Percentiles rank a stretch among this genome's conserved stretches.
Evolutionary conservation across 352 stramenopile genomes (phyloP).

Genomic region (Pythium coloratum): DNA sequence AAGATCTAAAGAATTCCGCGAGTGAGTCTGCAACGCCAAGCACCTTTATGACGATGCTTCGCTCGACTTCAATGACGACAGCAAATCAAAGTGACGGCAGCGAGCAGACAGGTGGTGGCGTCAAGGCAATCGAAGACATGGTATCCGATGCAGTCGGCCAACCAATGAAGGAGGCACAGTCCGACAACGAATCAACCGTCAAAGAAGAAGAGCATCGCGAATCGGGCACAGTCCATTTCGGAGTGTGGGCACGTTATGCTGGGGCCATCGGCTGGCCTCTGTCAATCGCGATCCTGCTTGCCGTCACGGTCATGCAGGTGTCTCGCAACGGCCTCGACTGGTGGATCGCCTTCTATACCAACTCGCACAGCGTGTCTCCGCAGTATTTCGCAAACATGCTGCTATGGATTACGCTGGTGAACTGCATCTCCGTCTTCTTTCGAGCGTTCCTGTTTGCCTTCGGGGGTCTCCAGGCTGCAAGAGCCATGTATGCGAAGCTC

Average conservation of each 20-base stretch:
- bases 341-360: conserved; percentile 86
- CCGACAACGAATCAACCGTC: background rate
- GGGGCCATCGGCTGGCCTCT: conserved; percentile 48
- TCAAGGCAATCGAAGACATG: background rate
- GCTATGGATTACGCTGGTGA: conserved; percentile 62
- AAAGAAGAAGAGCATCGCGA: conserved; percentile 56
- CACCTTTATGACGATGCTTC: background rate
- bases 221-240: conserved; percentile 44
- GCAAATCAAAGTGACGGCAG: background rate
- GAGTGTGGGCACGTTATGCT: conserved; percentile 69
- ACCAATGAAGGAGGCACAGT: background rate
- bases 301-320: conserved; percentile 71
- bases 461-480: conserved; percentile 71
- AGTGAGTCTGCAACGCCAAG: background rate
- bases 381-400: conserved; percentile 55
- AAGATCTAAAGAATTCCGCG: conserved; percentile 20
- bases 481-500: conserved; percentile 56
- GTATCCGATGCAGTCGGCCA: background rate
- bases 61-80: conserved; percentile 3
- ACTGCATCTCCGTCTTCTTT: conserved; percentile 65
- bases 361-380: conserved; percentile 47
- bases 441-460: conserved; percentile 87
- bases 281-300: conserved; percentile 47
- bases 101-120: no score
- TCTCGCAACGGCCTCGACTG: conserved; percentile 78